These are phyloP conservation scores for Pseudogymnoascus sp. DNA, from an alignment of 2,329 filamentous ascomycete genomes.

Conservation along the genomic window DNA sequence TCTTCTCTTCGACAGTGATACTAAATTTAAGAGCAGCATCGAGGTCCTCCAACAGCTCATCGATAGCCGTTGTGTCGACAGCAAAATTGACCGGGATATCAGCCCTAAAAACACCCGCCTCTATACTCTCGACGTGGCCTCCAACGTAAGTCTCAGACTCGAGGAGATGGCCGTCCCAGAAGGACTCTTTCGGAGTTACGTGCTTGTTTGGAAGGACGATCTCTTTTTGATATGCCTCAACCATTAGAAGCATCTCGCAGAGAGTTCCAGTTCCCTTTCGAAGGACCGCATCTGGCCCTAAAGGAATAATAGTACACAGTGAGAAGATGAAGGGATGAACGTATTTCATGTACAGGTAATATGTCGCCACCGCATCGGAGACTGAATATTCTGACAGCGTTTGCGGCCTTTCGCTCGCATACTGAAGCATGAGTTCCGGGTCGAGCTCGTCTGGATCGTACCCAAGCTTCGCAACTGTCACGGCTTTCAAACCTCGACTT, in stretches of 20 bases:
- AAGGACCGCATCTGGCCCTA: constrained; percentile 85
- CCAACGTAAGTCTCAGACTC: constrained; percentile 98
- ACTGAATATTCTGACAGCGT: constrained; percentile 96
- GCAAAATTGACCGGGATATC: constrained; percentile 94
- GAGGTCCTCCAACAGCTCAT: constrained; percentile 77
- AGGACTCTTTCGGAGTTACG: constrained; percentile 78
- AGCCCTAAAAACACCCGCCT: constrained; percentile 90
- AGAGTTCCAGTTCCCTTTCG: constrained; percentile 95
- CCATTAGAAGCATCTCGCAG: constrained; percentile 99
- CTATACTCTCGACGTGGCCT: constrained; percentile 97
- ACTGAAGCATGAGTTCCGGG: constrained; percentile 92
- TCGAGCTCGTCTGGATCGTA: constrained; percentile 98
- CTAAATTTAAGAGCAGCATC: constrained; percentile 86
- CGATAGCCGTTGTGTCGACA: constrained; percentile 79
- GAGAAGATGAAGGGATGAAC: constrained; percentile 99
- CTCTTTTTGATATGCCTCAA: constrained; percentile 85
- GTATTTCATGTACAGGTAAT: constrained; percentile 99
- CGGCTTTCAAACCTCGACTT: constrained; percentile 92
- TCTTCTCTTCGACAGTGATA: constrained; percentile 75
- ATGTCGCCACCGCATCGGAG: constrained; percentile 96
- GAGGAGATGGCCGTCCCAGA: constrained; percentile 92
- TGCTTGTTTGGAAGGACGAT: constrained; percentile 97
- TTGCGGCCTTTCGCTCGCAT: constrained; percentile 83
- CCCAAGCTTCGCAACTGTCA: constrained; percentile 94
- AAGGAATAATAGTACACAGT: constrained; percentile 87